Evolutionary conservation across 345 rosid genomes (phyloP).

Genomic region (Capsella bursapastoris): DNA sequence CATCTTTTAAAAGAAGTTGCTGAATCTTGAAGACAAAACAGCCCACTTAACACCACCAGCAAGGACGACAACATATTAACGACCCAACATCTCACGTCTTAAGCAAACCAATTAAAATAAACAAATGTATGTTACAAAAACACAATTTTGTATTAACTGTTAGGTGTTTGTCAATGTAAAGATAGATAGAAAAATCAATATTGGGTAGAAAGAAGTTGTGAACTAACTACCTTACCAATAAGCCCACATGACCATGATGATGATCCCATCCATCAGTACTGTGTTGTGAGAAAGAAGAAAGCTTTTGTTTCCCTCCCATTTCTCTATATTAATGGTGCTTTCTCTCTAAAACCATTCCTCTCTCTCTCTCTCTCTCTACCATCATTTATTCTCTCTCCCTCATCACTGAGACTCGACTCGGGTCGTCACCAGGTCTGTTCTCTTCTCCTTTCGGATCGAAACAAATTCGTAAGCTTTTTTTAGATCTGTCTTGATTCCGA

Average conservation of each 20-base stretch:
- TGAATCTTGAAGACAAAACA: conserved; percentile 37
- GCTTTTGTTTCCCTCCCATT: conserved; percentile 40
- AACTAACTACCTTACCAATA: conserved; percentile 50
- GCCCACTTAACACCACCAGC: not conserved
- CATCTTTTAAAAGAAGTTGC: conserved; percentile 13
- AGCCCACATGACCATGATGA: conserved; percentile 45
- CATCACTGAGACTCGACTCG: conserved; percentile 25
- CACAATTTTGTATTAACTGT: not conserved
- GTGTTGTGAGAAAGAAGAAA: not conserved
- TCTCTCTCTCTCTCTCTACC: not conserved
- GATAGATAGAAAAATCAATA: not conserved
- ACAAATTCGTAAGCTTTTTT: conserved; percentile 9
- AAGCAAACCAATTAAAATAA: not conserved
- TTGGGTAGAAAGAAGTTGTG: conserved; percentile 39
- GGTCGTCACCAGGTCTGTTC: conserved; percentile 21
- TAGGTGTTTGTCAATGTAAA: not conserved
- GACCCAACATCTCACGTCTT: conserved; percentile 3
- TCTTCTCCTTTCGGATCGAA: conserved; percentile 7
- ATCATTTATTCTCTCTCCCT: conserved; percentile 14
- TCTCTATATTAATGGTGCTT: conserved; percentile 34
- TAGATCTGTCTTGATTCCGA: conserved; percentile 37
- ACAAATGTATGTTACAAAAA: not conserved
- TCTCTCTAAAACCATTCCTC: not conserved
- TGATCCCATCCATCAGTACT: not conserved
- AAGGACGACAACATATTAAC: conserved; percentile 33